Percentiles rank a stretch among this genome's conserved stretches.
phyloP scores from a whole-genome alignment of 2,329 filamentous ascomycete genomes.

The Pyrenophora seminiperda region DNA sequence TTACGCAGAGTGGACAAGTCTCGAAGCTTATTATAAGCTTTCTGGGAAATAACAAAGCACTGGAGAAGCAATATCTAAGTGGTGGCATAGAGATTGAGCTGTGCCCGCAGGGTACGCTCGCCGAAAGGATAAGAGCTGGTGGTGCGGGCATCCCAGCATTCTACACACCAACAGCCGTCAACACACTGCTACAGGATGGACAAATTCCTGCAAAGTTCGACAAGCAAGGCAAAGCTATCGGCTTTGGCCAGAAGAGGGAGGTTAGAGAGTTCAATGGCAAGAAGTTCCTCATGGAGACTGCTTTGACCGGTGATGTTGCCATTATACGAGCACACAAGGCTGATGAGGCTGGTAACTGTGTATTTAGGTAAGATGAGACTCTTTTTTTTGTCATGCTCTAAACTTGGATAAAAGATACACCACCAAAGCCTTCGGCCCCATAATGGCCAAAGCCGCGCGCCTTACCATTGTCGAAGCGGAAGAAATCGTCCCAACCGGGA shows the following conservation, averaged over 20 bases:
- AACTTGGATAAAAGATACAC: slow-evolving; percentile 37
- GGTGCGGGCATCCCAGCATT: slow-evolving; percentile 82
- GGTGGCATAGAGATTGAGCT: slow-evolving; percentile 76
- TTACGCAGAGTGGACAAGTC: slow-evolving; percentile 72
- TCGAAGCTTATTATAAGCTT: slow-evolving; percentile 76
- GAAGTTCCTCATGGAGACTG: slow-evolving; percentile 77
- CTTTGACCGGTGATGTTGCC: slow-evolving; percentile 75
- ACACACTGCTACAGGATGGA: slow-evolving; percentile 69
- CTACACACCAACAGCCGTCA: slow-evolving; percentile 73
- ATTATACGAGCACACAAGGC: slow-evolving; percentile 78
- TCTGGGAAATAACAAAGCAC: slow-evolving; percentile 75
- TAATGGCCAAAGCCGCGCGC: slow-evolving; percentile 87
- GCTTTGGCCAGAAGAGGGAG: slow-evolving; percentile 70
- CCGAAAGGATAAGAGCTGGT: slow-evolving; percentile 72
- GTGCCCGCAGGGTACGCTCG: slow-evolving; percentile 76
- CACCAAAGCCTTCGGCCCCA: slow-evolving; percentile 46
- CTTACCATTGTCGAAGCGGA: slow-evolving; percentile 95
- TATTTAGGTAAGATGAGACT: slow-evolving; percentile 59
- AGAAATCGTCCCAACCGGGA: slow-evolving; percentile 86
- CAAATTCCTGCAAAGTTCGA: slow-evolving; percentile 69
- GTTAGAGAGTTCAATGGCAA: slow-evolving; percentile 73
- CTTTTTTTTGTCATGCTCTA: background rate
- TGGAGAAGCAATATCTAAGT: slow-evolving; percentile 74
- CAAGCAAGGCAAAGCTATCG: slow-evolving; percentile 62
- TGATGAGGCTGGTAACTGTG: slow-evolving; percentile 76